Evolutionary conservation across 352 stramenopile species (phyloP).

Genomic region (Pythium guiyangense): DNA sequence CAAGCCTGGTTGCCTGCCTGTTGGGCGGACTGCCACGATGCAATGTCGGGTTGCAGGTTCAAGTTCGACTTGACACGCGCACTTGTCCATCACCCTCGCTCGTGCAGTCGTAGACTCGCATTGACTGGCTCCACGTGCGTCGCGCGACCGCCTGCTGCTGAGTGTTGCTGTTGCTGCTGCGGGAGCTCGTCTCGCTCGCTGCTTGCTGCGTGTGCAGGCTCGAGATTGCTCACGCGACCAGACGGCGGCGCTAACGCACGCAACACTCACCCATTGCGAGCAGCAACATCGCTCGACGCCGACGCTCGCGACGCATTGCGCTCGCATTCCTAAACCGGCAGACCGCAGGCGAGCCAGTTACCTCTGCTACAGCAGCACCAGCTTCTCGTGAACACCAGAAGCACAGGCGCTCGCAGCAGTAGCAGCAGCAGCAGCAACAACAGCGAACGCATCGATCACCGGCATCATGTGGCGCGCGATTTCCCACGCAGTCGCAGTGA

Average conservation of each 20-base stretch:
- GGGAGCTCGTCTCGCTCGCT: no score
- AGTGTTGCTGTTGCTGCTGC: no score
- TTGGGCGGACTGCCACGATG: not conserved
- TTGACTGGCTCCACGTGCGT: no score
- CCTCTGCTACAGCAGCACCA: not conserved
- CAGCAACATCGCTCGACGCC: no score
- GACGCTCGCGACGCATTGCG: no score
- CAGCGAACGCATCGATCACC: not conserved
- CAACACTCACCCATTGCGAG: no score
- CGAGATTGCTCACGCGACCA: no score
- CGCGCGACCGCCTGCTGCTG: no score
- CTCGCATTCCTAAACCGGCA: slow-evolving; percentile 1
- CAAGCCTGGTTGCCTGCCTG: not conserved
- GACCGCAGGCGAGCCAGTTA: not conserved
- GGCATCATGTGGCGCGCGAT: slow-evolving; percentile 4
- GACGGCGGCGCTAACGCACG: no score
- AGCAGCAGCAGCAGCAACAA: no score
- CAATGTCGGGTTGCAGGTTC: not conserved
- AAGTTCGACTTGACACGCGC: not conserved
- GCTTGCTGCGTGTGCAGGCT: no score
- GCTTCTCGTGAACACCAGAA: slow-evolving; percentile 7
- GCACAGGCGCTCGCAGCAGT: not conserved
- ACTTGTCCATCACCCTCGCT: not conserved
- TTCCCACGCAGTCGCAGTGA: not conserved
- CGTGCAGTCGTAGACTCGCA: not conserved